Percentiles rank a stretch among this genome's conserved stretches.
phyloP scores from a whole-genome alignment of 75 land plant genomes.

The Picea sitchensis region DNA sequence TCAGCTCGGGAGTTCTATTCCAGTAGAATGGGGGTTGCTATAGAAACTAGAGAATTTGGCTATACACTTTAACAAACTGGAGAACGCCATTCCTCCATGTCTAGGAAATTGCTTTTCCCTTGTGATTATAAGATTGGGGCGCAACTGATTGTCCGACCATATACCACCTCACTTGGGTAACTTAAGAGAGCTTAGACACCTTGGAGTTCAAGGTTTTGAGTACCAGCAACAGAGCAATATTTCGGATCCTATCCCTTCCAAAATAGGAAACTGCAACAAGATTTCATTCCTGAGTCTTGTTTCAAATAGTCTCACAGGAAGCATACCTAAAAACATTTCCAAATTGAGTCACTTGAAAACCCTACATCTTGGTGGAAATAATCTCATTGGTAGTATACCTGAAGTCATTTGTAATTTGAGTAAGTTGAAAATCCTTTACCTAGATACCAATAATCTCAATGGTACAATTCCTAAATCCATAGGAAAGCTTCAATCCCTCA shows the following conservation, averaged over 20 bases:
- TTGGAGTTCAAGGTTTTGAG: neutral
- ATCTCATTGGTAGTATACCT: conserved; percentile 38
- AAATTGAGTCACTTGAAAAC: conserved; percentile 21
- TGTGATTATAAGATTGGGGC: too few relatives aligned
- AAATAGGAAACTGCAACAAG: neutral
- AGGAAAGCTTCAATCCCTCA: conserved; percentile 24
- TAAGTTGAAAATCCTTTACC: conserved; percentile 7
- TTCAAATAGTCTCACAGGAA: conserved; percentile 22
- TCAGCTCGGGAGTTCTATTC: too few relatives aligned
- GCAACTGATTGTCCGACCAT: too few relatives aligned
- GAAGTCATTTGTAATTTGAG: conserved; percentile 23
- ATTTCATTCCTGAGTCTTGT: neutral
- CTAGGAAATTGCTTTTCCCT: too few relatives aligned
- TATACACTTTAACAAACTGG: too few relatives aligned
- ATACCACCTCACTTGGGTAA: too few relatives aligned
- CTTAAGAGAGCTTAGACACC: too few relatives aligned
- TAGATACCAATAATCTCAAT: conserved; percentile 20
- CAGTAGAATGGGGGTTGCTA: too few relatives aligned
- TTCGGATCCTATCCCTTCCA: neutral
- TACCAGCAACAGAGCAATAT: neutral
- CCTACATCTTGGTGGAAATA: conserved; percentile 22
- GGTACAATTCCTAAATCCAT: conserved; percentile 33
- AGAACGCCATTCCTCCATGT: too few relatives aligned
- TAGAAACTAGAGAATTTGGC: too few relatives aligned
- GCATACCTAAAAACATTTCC: conserved; percentile 16